Percentiles rank a stretch among this genome's conserved stretches.
phyloP scores from a whole-genome alignment of 2,329 filamentous ascomycete species.

The Lasiodiplodia citricola region DNA sequence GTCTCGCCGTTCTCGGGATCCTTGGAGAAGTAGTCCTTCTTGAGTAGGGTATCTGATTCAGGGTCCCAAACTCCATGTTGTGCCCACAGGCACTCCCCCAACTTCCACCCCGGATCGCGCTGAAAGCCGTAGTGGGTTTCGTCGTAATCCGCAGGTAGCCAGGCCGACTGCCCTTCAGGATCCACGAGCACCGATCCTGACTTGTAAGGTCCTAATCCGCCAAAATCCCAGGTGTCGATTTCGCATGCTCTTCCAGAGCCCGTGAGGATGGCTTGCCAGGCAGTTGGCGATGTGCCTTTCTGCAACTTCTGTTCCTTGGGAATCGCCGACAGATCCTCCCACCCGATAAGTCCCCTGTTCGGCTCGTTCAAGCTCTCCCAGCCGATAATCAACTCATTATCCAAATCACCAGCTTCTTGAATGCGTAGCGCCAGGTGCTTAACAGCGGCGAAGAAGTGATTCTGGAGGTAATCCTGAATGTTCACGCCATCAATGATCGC shows the following conservation, averaged over 20 bases:
- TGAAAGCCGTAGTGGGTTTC: slow-evolving; percentile 91
- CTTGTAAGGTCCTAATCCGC: slow-evolving; percentile 89
- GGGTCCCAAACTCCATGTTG: slow-evolving; percentile 97
- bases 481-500: slow-evolving; percentile 94
- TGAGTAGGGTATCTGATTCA: slow-evolving; percentile 73
- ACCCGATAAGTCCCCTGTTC: slow-evolving; percentile 84
- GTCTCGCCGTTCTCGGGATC: slow-evolving; percentile 74
- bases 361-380: slow-evolving; percentile 98
- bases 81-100: slow-evolving; percentile 96
- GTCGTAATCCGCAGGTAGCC: slow-evolving; percentile 82
- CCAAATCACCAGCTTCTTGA: slow-evolving; percentile 85
- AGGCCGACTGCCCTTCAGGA: slow-evolving; percentile 82
- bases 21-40: slow-evolving; percentile 86
- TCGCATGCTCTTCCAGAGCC: slow-evolving; percentile 92
- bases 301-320: slow-evolving; percentile 88
- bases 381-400: slow-evolving; percentile 85
- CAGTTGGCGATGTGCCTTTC: slow-evolving; percentile 90
- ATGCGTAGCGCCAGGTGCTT: slow-evolving; percentile 83
- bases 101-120: slow-evolving; percentile 83
- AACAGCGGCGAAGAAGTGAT: slow-evolving; percentile 81
- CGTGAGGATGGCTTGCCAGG: slow-evolving; percentile 90
- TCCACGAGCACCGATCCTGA: slow-evolving; percentile 83
- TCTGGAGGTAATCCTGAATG: slow-evolving; percentile 93
- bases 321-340: slow-evolving; percentile 78
- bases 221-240: slow-evolving; percentile 91